These are phyloP conservation scores for Aspergillus unguis DNA, from an alignment of 2,329 filamentous ascomycete species.

Conservation along the genomic window DNA sequence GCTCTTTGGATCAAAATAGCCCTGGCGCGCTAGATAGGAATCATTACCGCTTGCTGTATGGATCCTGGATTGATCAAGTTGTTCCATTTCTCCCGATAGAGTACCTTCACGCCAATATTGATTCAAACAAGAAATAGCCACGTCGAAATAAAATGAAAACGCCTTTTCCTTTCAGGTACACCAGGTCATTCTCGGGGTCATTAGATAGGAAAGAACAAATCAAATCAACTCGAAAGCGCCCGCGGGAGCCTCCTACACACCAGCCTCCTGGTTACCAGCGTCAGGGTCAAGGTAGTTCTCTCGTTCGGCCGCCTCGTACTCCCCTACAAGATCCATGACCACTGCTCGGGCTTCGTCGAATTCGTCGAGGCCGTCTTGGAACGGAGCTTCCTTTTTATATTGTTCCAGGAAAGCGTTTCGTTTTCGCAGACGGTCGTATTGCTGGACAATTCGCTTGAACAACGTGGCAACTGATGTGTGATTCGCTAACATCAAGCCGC, in stretches of 20 bases:
- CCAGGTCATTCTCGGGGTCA: conserved; percentile 16
- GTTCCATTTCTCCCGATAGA: conserved; percentile 3
- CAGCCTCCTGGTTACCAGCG: conserved; percentile 45
- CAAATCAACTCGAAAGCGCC: conserved; percentile 6
- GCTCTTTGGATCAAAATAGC: no score
- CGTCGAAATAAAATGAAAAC: conserved; percentile 12
- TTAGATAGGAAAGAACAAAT: conserved; percentile 17
- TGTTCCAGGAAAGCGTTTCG: conserved; percentile 94
- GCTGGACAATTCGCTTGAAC: conserved; percentile 88
- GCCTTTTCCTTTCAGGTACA: conserved; percentile 18
- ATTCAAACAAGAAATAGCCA: neutral
- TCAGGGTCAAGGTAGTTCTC: conserved; percentile 84
- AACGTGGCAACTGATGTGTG: conserved; percentile 96
- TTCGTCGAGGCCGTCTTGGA: conserved; percentile 84
- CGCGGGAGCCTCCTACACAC: conserved; percentile 17
- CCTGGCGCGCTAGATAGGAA: no score
- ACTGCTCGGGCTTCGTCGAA: conserved; percentile 94
- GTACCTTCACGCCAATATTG: conserved; percentile 9
- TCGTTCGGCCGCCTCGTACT: conserved; percentile 94
- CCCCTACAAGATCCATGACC: conserved; percentile 82
- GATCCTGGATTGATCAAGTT: neutral
- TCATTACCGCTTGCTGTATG: no score
- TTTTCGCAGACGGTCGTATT: conserved; percentile 92
- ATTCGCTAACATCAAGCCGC: conserved; percentile 95
- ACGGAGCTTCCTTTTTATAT: conserved; percentile 94